phyloP scores from a whole-genome alignment of 2,329 filamentous ascomycete species.

The Cordyceps militaris region DNA sequence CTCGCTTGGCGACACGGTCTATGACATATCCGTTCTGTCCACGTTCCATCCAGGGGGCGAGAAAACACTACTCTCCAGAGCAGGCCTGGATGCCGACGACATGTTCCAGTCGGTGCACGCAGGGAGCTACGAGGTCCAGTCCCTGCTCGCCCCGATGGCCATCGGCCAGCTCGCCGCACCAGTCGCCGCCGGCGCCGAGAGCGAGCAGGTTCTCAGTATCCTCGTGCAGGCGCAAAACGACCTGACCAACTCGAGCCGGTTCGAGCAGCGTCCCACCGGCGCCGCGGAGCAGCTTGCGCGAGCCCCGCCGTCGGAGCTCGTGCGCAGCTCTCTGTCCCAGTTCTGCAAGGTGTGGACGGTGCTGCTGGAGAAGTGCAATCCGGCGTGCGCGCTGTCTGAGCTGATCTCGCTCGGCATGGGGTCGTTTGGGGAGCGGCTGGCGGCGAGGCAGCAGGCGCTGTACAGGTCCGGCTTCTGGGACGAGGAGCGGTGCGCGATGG shows the following conservation, averaged over 20 bases:
- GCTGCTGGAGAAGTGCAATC: not conserved
- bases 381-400: not conserved
- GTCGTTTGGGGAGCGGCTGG: not conserved
- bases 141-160: not conserved
- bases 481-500: not conserved
- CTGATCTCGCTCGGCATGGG: not conserved
- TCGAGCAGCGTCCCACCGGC: not conserved
- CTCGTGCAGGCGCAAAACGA: not conserved
- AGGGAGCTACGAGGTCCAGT: not conserved
- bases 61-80: not conserved
- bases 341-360: not conserved
- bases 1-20: not conserved
- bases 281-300: not conserved
- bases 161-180: too few relatives aligned
- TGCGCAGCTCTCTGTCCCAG: not conserved
- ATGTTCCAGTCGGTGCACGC: not conserved
- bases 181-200: too few relatives aligned
- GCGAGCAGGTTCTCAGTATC: not conserved
- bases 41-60: not conserved
- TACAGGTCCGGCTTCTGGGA: not conserved
- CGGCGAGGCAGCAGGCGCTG: not conserved
- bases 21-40: not conserved
- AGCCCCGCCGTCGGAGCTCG: not conserved
- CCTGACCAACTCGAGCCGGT: constrained; percentile 3
- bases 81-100: not conserved